Base-by-base conservation (phyloP, 2,329 filamentous ascomycete genomes). In the Tolypocladium cylindrosporum region DNA sequence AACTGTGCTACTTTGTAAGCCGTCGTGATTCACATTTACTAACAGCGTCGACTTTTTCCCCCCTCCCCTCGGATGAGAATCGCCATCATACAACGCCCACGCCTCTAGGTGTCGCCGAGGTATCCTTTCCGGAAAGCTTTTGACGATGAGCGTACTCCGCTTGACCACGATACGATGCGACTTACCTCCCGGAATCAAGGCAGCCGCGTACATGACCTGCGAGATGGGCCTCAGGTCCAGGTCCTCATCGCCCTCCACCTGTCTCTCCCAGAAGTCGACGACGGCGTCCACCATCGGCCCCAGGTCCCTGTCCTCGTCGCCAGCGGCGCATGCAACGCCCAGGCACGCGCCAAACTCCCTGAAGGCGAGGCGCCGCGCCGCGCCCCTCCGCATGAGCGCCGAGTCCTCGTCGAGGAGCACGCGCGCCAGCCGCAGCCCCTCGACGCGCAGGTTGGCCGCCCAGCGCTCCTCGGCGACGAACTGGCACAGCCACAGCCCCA, bases 401-500 rank as follows among this genome's bases (percentile, higher is more conserved):
- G 61, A 60, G 21, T 61, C 37, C 1, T 56, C 57, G n/a, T 55
- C 56, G 9, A 75, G 58, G 2, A 66, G 58, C 14, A 59, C 55
- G 16, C 62, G 54, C 4, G 69, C 68, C 48, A 68, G 58, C 5
- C 60, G 57, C 10, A 75, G 58, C 8, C 69, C 70, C 34, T 67
- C 59, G 2, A 54, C 57, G 6, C 68, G 67, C 55, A 82, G 64
- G 5, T 66, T 61, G 3, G 63, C 63, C 2, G 80, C 78, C 81
- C 80, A 84, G 1, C 68, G 66, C 59, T 82, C 79, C 2, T 72
- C 72, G 0, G 66, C 67, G 59, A 77, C 75, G 68, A 82, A 80
- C 60, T 83, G 80, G 27, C 73, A 73, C 51, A 77, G 77, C 81
- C 82, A 85, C 34, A 85, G 64, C 1, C 79, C 78, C 82, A 85